Percentiles rank a stretch among this genome's conserved stretches.
These are phyloP conservation scores for Coemansia sp. DNA, from an alignment of 192 early-diverging fungal species.

Conservation along the genomic window DNA sequence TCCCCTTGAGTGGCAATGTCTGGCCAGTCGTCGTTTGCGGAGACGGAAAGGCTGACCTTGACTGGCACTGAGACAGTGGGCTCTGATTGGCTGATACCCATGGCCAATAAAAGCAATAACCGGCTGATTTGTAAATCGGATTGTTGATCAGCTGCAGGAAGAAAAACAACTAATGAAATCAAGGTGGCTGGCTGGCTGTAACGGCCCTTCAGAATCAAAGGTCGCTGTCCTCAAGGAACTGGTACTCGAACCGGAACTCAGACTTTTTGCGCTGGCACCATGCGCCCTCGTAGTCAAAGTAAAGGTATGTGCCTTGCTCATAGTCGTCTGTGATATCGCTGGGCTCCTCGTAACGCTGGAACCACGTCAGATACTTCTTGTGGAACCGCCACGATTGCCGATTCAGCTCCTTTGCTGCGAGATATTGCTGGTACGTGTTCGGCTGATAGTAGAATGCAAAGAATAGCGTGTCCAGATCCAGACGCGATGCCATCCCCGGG, in stretches of 20 bases:
- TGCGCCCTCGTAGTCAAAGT: conserved; percentile 96
- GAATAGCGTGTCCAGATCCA: conserved; percentile 94
- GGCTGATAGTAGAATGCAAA: conserved; percentile 98
- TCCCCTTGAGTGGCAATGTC: neutral
- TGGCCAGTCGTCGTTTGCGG: neutral
- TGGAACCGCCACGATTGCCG: conserved; percentile 98
- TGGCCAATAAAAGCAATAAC: neutral
- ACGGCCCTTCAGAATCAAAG: conserved; percentile 33
- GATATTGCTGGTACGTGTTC: conserved; percentile 94
- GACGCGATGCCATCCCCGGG: conserved; percentile 82
- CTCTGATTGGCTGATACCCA: neutral
- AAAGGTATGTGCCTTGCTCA: conserved; percentile 97
- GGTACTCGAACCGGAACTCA: conserved; percentile 96
- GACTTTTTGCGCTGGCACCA: conserved; percentile 97
- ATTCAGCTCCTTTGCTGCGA: conserved; percentile 94
- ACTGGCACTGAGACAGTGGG: neutral
- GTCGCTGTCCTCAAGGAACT: conserved; percentile 80
- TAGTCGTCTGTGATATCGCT: conserved; percentile 93
- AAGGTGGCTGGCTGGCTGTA: conserved; percentile 47
- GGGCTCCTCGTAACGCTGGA: conserved; percentile 97
- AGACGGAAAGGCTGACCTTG: neutral
- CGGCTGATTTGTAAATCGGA: conserved; percentile 3
- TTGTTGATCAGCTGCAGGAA: neutral
- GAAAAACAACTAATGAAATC: conserved; percentile 8
- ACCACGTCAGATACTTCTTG: conserved; percentile 98